A percentile compares a stretch with the other conserved stretches of the same genome.
Evolutionary conservation across 2,329 filamentous ascomycete genomes (phyloP).

Genomic region (Hymenoscyphus occultus): DNA sequence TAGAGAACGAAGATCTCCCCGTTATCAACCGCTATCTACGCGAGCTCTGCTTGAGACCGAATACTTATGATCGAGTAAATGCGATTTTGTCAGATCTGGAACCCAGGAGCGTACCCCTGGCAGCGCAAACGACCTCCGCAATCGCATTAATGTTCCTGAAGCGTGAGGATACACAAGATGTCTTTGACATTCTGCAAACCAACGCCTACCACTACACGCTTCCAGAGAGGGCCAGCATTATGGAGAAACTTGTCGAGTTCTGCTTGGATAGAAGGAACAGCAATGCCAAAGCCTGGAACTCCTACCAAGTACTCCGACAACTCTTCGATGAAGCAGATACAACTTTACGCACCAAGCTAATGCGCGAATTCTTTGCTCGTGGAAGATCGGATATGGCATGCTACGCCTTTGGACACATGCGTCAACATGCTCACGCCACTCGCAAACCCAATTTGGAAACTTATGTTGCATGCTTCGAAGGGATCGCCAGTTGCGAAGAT

Average conservation of each 20-base stretch:
- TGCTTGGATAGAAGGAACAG: constrained; percentile 61
- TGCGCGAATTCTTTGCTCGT: constrained; percentile 78
- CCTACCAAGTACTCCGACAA: constrained; percentile 63
- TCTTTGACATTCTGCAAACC: constrained; percentile 76
- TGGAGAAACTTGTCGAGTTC: constrained; percentile 64
- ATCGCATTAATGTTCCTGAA: constrained; percentile 73
- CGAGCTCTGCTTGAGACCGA: constrained; percentile 59
- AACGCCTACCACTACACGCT: constrained; percentile 69
- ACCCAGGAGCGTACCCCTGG: constrained; percentile 65
- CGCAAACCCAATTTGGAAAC: constrained; percentile 68
- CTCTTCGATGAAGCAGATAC: constrained; percentile 66
- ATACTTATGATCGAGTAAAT: constrained; percentile 69
- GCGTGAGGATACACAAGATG: constrained; percentile 73
- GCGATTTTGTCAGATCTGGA: constrained; percentile 72
- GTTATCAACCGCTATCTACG: constrained; percentile 70
- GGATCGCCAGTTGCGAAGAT: constrained; percentile 62
- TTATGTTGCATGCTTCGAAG: constrained; percentile 76
- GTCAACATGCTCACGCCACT: constrained; percentile 62
- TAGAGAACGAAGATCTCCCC: constrained; percentile 57
- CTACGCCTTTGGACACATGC: constrained; percentile 90
- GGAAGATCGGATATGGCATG: constrained; percentile 79
- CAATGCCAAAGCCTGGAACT: constrained; percentile 62
- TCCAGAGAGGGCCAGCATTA: constrained; percentile 64
- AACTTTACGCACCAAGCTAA: constrained; percentile 64
- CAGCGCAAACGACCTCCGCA: constrained; percentile 69